Evolutionary conservation across 257 asterid species (phyloP).

Genomic region (Thymus mandschuricus): DNA sequence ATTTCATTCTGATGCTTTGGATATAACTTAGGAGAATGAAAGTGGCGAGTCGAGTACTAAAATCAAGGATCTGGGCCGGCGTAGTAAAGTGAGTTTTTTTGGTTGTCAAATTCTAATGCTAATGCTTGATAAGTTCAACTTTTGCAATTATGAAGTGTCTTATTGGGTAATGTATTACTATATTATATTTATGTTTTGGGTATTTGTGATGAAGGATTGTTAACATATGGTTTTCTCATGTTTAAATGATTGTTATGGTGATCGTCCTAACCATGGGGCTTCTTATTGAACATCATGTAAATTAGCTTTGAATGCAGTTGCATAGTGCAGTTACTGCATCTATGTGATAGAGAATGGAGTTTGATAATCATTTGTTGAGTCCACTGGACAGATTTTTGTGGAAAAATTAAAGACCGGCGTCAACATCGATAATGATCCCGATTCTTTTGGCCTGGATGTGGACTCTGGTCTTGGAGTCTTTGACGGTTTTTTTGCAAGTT

Average conservation of each 20-base stretch:
- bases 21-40: constrained; percentile 48
- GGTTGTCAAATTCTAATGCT: background rate
- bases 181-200: background rate
- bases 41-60: constrained; percentile 39
- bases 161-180: background rate
- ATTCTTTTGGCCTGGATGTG: constrained; percentile 50
- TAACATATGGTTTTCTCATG: background rate
- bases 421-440: constrained; percentile 45
- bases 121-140: background rate
- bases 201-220: background rate
- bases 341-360: background rate
- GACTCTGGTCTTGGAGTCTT: constrained; percentile 85
- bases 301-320: background rate
- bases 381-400: constrained; percentile 58
- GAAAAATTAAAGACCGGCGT: constrained; percentile 62
- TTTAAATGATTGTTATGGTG: background rate
- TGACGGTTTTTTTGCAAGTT: constrained; percentile 91
- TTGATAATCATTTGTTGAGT: background rate
- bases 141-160: constrained; percentile 1
- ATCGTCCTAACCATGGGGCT: background rate
- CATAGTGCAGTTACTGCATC: background rate
- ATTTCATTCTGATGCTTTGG: constrained; percentile 16
- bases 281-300: background rate
- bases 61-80: constrained; percentile 67
- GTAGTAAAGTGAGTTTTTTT: constrained; percentile 60